These are phyloP conservation scores for Hymenotorrendiella dingleyae DNA, from an alignment of 2,329 filamentous ascomycete species.

Conservation along the genomic window DNA sequence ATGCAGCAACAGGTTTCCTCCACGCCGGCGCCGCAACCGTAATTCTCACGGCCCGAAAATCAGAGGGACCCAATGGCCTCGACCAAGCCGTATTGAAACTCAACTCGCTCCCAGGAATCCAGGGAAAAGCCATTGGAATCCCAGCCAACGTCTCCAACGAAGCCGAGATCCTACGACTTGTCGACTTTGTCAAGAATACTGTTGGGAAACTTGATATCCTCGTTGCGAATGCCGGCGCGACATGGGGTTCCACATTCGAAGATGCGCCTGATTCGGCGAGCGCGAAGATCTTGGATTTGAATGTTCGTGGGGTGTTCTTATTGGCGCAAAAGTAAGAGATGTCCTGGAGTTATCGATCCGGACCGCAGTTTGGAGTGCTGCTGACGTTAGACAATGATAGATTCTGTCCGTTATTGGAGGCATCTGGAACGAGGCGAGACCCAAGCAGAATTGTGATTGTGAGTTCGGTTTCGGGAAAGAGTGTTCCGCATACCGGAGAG, in stretches of 20 bases:
- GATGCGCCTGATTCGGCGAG: constrained; percentile 8
- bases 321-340: constrained; percentile 45
- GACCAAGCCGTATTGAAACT: constrained; percentile 59
- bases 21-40: constrained; percentile 65
- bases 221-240: constrained; percentile 7
- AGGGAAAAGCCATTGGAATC: constrained; percentile 54
- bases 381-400: constrained; percentile 18
- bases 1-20: constrained; percentile 60
- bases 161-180: constrained; percentile 55
- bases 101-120: constrained; percentile 54
- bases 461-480: constrained; percentile 59
- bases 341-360: too few species aligned
- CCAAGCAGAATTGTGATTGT: constrained; percentile 62
- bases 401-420: constrained; percentile 42
- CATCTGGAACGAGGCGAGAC: constrained; percentile 41
- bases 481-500: constrained; percentile 51
- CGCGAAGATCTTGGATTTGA: constrained; percentile 7
- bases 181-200: constrained; percentile 47
- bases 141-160: constrained; percentile 60
- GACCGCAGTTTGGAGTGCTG: not conserved
- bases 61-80: constrained; percentile 47
- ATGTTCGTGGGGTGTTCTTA: constrained; percentile 8
- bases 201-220: constrained; percentile 44
- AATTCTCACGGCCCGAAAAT: constrained; percentile 69
- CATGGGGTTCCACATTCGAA: constrained; percentile 7